Percentiles rank a stretch among this genome's conserved stretches.
These are phyloP conservation scores for Ganoderma lucidum DNA, from an alignment of 1,284 basidiomycete species.

Conservation along the genomic window DNA sequence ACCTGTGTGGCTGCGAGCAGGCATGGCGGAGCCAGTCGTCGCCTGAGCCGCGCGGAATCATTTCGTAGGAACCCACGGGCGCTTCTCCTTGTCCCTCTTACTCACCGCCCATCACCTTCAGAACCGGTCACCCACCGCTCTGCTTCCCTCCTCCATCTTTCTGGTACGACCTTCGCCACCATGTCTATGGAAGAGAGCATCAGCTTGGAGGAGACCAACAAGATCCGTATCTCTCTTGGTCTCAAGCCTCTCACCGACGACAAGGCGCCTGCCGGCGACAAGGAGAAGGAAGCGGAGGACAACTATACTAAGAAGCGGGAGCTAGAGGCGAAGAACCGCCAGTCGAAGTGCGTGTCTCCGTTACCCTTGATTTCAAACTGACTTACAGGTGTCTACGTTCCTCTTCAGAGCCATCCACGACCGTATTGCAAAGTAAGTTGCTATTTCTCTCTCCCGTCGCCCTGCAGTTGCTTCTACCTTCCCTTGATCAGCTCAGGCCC, in stretches of 20 bases:
- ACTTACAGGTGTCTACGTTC: constrained; percentile 28
- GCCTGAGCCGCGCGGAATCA: constrained; percentile 16
- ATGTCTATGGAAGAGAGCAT: constrained; percentile 89
- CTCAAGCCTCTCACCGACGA: constrained; percentile 93
- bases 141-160: constrained; percentile 10
- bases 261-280: constrained; percentile 66
- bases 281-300: constrained; percentile 83
- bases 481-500: constrained; percentile 43
- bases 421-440: constrained; percentile 88
- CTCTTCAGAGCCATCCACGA: constrained; percentile 74
- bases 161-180: constrained; percentile 27
- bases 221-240: constrained; percentile 93
- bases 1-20: constrained; percentile 30
- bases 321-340: constrained; percentile 73
- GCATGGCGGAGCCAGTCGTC: constrained; percentile 28
- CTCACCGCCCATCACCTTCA: constrained; percentile 13
- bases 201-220: constrained; percentile 97
- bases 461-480: constrained; percentile 59
- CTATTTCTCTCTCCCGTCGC: constrained; percentile 30
- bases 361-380: neutral
- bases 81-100: constrained; percentile 8
- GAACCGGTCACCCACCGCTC: neutral
- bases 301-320: constrained; percentile 84
- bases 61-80: constrained; percentile 1
- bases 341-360: constrained; percentile 69